phyloP scores from a whole-genome alignment of 495 filamentous ascomycete species.

The Trichoderma virens region DNA sequence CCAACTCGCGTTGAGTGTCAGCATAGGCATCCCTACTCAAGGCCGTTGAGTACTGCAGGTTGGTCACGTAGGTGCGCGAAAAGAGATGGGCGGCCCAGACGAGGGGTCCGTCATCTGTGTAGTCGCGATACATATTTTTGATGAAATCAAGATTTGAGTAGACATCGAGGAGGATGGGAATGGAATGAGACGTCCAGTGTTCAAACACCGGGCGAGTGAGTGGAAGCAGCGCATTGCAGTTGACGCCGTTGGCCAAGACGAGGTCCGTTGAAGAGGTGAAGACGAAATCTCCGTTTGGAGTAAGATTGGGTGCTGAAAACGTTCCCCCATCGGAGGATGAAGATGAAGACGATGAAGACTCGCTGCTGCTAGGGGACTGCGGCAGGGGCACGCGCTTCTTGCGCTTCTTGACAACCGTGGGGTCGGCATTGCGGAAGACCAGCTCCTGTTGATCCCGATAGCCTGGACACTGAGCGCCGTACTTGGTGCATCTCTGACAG shows the following conservation, averaged over 20 bases:
- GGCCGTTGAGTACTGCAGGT: slow-evolving; percentile 4
- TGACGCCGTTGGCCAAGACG: neutral
- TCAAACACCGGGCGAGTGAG: neutral
- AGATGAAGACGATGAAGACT: neutral
- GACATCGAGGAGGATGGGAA: slow-evolving; percentile 6
- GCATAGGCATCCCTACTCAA: neutral
- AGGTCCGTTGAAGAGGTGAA: neutral
- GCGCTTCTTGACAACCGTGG: neutral
- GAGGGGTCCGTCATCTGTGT: neutral
- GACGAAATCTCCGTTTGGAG: neutral
- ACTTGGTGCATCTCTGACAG: slow-evolving; percentile 15
- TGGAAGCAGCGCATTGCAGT: neutral
- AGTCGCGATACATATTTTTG: neutral
- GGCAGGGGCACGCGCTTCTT: neutral
- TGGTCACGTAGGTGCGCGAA: slow-evolving; percentile 8
- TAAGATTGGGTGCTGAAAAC: neutral
- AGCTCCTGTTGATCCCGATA: slow-evolving; percentile 14
- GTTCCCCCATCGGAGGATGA: neutral
- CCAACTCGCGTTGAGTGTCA: slow-evolving; percentile 1
- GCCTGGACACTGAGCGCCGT: slow-evolving; percentile 12
- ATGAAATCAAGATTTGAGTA: slow-evolving; percentile 5
- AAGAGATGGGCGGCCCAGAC: slow-evolving; percentile 8
- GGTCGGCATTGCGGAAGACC: slow-evolving; percentile 11
- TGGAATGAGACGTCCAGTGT: slow-evolving; percentile 5
- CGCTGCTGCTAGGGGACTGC: neutral